A percentile compares a stretch with the other conserved stretches of the same genome.
These are phyloP conservation scores for Dipteronia dyeriana DNA, from an alignment of 345 rosid genomes.

Conservation along the genomic window DNA sequence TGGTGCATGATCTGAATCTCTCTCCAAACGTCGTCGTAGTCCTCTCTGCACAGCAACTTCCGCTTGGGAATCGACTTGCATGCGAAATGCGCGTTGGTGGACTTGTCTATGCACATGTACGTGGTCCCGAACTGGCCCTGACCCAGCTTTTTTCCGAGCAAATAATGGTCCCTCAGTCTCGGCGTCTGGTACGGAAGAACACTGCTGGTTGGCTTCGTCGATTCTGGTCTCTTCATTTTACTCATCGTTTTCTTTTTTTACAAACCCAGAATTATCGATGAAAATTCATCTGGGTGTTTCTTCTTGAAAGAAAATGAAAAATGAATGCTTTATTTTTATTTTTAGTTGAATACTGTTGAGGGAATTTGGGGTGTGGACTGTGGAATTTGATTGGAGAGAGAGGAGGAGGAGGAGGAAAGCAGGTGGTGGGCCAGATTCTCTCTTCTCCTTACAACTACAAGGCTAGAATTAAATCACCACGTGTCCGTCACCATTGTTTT, in stretches of 20 bases:
- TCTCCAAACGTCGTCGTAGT: conserved; percentile 91
- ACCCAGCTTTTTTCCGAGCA: conserved; percentile 83
- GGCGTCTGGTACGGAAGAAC: conserved; percentile 92
- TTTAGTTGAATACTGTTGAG: too few relatives aligned
- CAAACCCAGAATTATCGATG: conserved; percentile 3
- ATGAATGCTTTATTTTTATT: too few relatives aligned
- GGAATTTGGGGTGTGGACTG: too few relatives aligned
- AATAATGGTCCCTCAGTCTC: conserved; percentile 72
- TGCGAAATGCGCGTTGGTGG: conserved; percentile 51
- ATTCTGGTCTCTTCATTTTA: conserved; percentile 28
- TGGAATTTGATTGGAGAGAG: too few relatives aligned
- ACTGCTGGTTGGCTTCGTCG: conserved; percentile 41
- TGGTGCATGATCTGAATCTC: conserved; percentile 99
- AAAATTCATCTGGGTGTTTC: too few relatives aligned
- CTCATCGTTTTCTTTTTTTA: background rate
- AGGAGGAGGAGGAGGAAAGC: too few relatives aligned
- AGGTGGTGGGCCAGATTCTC: too few relatives aligned
- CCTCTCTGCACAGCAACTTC: conserved; percentile 87
- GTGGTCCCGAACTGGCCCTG: conserved; percentile 98
- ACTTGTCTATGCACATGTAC: conserved; percentile 70
- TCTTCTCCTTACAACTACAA: too few relatives aligned
- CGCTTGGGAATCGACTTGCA: conserved; percentile 96
- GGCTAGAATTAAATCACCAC: too few relatives aligned
- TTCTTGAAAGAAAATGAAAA: too few relatives aligned
- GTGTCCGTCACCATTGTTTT: too few relatives aligned